Conservation (phyloP, 305 asterid species). For the Fraxinus ornus region DNA sequence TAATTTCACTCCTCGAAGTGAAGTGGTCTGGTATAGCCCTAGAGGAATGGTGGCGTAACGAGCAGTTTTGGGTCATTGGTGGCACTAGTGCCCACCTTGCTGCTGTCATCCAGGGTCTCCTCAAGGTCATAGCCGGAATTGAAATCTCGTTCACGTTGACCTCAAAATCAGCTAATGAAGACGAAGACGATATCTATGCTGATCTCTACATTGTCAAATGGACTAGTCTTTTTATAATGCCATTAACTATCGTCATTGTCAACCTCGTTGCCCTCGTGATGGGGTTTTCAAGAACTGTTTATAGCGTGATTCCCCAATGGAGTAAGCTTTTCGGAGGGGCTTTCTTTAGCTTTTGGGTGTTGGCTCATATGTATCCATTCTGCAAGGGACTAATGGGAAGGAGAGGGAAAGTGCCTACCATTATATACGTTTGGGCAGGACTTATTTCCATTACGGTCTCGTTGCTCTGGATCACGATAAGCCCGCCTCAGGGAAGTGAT, state of each 20-base stretch:
- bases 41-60: constrained; percentile 95
- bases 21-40: constrained; percentile 95
- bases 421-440: constrained; percentile 83
- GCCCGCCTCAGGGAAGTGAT: constrained; percentile 45
- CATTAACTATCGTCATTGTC: constrained; percentile 54
- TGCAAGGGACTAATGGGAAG: constrained; percentile 89
- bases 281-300: constrained; percentile 62
- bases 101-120: constrained; percentile 85
- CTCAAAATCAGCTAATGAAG: constrained; percentile 66
- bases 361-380: constrained; percentile 85
- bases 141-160: constrained; percentile 88
- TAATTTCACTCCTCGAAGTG: constrained; percentile 83
- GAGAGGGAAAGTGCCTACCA: constrained; percentile 76
- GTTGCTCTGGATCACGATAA: constrained; percentile 66
- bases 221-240: constrained; percentile 78
- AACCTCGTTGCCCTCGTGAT: constrained; percentile 69
- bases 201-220: constrained; percentile 83
- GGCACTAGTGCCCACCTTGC: constrained; percentile 85
- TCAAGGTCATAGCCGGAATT: constrained; percentile 79
- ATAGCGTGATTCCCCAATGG: constrained; percentile 89
- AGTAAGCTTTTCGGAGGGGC: constrained; percentile 81
- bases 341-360: constrained; percentile 90
- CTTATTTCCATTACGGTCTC: constrained; percentile 78
- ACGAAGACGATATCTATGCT: constrained; percentile 72
- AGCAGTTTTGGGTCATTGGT: constrained; percentile 94